Evolutionary conservation across 805 yeast species (phyloP), one percentile per base, ranked within the genome.

Genomic region (Wickerhamomyces bovis): DNA sequence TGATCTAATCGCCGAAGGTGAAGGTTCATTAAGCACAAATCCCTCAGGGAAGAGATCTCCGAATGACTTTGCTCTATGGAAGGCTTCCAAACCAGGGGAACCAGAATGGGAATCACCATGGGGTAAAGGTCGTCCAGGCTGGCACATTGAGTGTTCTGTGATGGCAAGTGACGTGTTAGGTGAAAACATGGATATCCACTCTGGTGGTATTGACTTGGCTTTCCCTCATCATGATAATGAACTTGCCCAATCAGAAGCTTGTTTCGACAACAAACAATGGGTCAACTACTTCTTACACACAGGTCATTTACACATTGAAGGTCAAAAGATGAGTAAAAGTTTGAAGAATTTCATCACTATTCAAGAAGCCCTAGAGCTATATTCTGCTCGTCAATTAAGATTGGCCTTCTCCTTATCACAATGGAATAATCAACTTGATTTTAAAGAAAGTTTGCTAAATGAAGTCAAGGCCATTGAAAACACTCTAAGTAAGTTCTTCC

Each of bases 161-260:
- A 94, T 94, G 99, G 98, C 98, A 2, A 77, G 89, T 44, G 95
- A 89, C 55, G 76, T 90, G 41, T 75, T 86, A 35, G 98, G 98
- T 5, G 67, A 77, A 19, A 74, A 75, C 49, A 85, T 94, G 76
- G 99, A 94, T 66, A 88, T 94, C 55, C 99, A 94, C 64, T 83
- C 96, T 16, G 99, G 99, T 48, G 99, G 99, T 54, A 81, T 94
- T 45, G 99, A 94, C 69, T 76, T 94, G 60, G 97, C 98, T 19
- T 94, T 94, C 72, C 99, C 99, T 3, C 99, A 94, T 66, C 99
- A 94, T 68, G 99, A 94, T 67, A 94, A 94, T 61, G 99, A 94
- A 70, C 73, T 94, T 53, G 99, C 99, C 1, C 99, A 94, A 72
- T 77, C 90, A 23, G 99, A 94, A 66, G 98, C 98, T 7, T 84